Evolutionary conservation across 208 protist species (phyloP), one percentile per base, ranked within the genome.

Genomic region (Leishmania gerbilli): DNA sequence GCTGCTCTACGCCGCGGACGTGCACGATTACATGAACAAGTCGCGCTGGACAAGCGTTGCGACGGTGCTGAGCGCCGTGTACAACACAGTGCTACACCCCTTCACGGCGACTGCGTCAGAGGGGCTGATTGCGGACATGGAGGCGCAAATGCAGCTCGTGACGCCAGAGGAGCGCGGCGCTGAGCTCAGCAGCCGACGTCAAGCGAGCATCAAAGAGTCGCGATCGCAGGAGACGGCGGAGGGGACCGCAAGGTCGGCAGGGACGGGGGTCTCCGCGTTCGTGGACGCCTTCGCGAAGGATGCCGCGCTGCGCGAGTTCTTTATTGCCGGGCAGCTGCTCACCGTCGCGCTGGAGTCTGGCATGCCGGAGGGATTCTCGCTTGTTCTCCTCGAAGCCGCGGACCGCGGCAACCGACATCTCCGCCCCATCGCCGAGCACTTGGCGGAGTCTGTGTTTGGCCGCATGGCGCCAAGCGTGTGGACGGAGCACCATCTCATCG

Each of bases 311-410:
- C 92, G 91, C 9, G 80, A 90, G 78, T 71, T 85, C 58, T 81
- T 86, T 42, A 86, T 95, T 42, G 91, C 92, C 1, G 74, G 90
- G 31, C 87, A 89, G 67, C 85, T 96, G 31, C 56, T 95, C 47
- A 53, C 86, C 76, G 78, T 78, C 21, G 72, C 91, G 34, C 76
- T 97, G 74, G 81, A 91, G 79, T 87, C 87, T 27, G 90, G 91
- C 51, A 87, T 88, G 53, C 90, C 92, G 24, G 86, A 95, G 58
- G 94, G 92, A 19, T 95, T 97, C 51, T 92, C 92, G 21, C 80
- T 97, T 15, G 34, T 96, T 27, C 76, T 96, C 19, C 69, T 85
- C 40, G 91, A 96, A 74, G 91, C 90, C 15, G 65, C 71, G 17
- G 82, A 88, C 17, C 82, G 85, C 72, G 80, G 77, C 19, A 96